Evolutionary conservation across 1,284 basidiomycete genomes (phyloP).

Genomic region (Ceratobasidium sp.): DNA sequence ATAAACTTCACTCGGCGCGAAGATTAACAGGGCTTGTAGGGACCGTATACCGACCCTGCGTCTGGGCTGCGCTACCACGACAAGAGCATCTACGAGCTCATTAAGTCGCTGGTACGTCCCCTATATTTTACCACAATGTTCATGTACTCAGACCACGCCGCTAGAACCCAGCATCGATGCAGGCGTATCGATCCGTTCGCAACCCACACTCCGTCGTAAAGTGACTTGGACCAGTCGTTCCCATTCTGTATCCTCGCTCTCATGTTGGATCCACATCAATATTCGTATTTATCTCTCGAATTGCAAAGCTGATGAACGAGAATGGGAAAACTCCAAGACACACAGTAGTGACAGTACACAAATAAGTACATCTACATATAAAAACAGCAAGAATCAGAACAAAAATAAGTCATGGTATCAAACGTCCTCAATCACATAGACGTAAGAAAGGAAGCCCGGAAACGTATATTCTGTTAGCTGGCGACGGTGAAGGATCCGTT

Average conservation of each 20-base stretch:
- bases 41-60: conserved; percentile 85
- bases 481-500: not conserved
- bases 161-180: conserved; percentile 37
- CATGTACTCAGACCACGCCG: not conserved
- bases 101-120: conserved; percentile 75
- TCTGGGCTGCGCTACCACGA: conserved; percentile 85
- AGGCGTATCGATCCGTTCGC: conserved; percentile 39
- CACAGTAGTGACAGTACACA: conserved; percentile 22
- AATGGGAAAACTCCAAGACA: conserved; percentile 11
- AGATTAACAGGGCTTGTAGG: conserved; percentile 57
- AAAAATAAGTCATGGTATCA: conserved; percentile 39
- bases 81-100: conserved; percentile 84
- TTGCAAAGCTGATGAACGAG: not conserved
- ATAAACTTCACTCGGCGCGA: not conserved
- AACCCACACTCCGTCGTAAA: conserved; percentile 35
- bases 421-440: not conserved
- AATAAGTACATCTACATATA: conserved; percentile 41
- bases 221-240: not conserved
- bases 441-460: not conserved
- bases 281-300: not conserved
- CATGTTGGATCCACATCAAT: conserved; percentile 2
- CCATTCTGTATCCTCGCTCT: not conserved
- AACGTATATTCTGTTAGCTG: not conserved
- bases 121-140: not conserved
- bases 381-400: conserved; percentile 6